Base-by-base conservation (phyloP, 805 yeast genomes). In the Pichia cephalocereana region DNA sequence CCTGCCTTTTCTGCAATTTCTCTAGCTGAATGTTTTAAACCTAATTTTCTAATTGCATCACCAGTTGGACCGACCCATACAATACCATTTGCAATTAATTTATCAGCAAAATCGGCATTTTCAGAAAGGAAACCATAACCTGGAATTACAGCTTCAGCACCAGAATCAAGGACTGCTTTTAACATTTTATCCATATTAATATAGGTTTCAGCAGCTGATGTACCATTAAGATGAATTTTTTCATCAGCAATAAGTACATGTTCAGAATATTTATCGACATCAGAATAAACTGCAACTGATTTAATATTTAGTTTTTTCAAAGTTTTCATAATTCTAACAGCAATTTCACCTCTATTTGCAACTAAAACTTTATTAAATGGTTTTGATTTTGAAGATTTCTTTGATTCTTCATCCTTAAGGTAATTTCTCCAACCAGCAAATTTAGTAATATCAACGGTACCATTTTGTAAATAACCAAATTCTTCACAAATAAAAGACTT, bases 271-370 rank as follows among this genome's bases (percentile, higher is more conserved):
- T 83, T 77, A 64, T 91, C 99, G 4, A 87, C 84, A 60, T 89
- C 95, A 14, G 97, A 86, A 67, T 85, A 93, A 41, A 91, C 83
- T 7, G 98, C 93, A 56, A 91, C 83, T 1, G 96, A 71, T 54
- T 73, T 76, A 57, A 93, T 86, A 4, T 80, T 80, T 54, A 93
- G 64, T 64, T 83, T 83, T 66, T 86, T 86, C 62, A 91, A 72
- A 18, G 99, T 90, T 62, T 78, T 83, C 61, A 91, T 88, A 57
- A 93, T 88, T 60, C 99, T 75, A 31, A 90, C 97, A 2, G 99
- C 97, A 59, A 91, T 91, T 69, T 91, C 99, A 64, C 98, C 98
- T 69, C 99, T 79, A 71, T 91, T 91, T 39, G 98, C 98, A 47
- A 91, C 93, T 48, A 91, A 74, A n/a, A 91, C 96, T 11, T 83